A percentile compares a stretch with the other conserved stretches of the same genome.
phyloP scores from a whole-genome alignment of 129 eudicot species.

The Flaveria brownii region DNA sequence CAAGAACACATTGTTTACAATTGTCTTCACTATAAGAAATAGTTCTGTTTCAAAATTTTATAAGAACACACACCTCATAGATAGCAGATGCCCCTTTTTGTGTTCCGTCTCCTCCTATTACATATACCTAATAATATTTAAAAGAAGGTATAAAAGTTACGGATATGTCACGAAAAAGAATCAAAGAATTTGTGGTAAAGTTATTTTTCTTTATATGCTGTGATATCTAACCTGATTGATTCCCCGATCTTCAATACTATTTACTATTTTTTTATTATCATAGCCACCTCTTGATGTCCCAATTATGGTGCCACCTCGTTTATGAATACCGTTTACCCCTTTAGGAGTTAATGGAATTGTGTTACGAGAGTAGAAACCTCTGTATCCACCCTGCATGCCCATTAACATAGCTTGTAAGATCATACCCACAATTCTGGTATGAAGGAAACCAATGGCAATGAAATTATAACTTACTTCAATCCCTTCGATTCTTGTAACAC shows the following conservation, averaged over 20 bases:
- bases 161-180: neutral
- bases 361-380: conserved; percentile 84
- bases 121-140: conserved; percentile 58
- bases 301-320: conserved; percentile 90
- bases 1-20: conserved; percentile 7
- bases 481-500: conserved; percentile 72
- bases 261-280: conserved; percentile 77
- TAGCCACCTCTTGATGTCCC: conserved; percentile 97
- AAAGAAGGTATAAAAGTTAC: neutral
- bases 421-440: neutral
- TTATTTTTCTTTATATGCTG: neutral
- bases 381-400: conserved; percentile 79
- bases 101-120: conserved; percentile 98
- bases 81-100: conserved; percentile 91
- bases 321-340: conserved; percentile 77
- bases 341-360: conserved; percentile 70
- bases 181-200: neutral
- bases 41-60: neutral
- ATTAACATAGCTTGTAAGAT: conserved; percentile 25
- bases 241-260: conserved; percentile 92
- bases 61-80: conserved; percentile 57
- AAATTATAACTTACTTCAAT: conserved; percentile 58
- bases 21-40: neutral
- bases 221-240: conserved; percentile 75
- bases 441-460: conserved; percentile 11